Base-by-base conservation (phyloP, 202 grass and related monocot species). In the Schoenoplectus triqueter region DNA sequence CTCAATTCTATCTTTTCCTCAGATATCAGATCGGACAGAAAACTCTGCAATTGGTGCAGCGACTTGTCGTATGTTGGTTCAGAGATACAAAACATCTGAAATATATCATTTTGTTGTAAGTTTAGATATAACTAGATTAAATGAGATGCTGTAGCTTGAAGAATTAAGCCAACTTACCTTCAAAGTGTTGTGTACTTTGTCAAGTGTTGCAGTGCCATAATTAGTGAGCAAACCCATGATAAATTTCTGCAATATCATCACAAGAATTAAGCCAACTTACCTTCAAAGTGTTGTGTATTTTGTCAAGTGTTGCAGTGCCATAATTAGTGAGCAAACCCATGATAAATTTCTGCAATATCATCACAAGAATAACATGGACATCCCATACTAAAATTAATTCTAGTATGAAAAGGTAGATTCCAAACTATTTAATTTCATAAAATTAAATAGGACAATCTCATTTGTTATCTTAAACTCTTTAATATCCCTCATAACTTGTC, bases 201-300 rank as follows among this genome's bases (percentile, higher is more conserved):
- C 95, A 40, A 98, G 84, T 63, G 95, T 83, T 88, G 94, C 92
- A 66, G 88, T 98, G 82, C 92, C 95, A 8, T 95, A 98, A 84
- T 98, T 98, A 82, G 89, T 98, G 14, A 98, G 82, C 95, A 98
- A 93, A 66, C 95, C 95, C 14, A 92, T 81, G 84, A 98, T 98
- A 85, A 91, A 98, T 90, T 98, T 98, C 95, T 98, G 92, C 85
- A 87, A 83, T 54, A 69, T 31, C 4, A 50, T 15, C 44, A 47
- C 4, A 80, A 61, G 31, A 31, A 86, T 63, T 21, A 47, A 61
- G 42, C 6, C 31, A 90, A 39, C 20, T 47, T 84, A 95, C 95
- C 92, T 95, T 98, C 52, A 98, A 87, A 88, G 92, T 98, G 84
- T 98, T 98, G 57, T 98, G 95, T 95, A 98, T 93, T 83, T 87